phyloP scores from a whole-genome alignment of 192 early-diverging fungal species.

The Spizellomyces sp. region DNA sequence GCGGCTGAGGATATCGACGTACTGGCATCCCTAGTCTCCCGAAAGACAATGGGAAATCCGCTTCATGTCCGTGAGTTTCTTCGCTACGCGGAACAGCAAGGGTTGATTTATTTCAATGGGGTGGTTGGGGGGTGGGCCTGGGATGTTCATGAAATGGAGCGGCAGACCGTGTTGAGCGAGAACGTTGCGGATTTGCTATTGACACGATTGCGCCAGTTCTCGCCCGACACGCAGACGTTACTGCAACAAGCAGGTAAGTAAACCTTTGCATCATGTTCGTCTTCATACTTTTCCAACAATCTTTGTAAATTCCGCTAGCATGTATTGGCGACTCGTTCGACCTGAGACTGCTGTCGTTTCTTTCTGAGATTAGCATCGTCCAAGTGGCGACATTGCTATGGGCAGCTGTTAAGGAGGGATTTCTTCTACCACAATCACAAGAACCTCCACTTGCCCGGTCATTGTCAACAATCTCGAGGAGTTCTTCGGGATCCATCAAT shows the following conservation, averaged over 20 bases:
- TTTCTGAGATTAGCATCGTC: conserved; percentile 13
- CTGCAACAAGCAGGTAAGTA: conserved; percentile 46
- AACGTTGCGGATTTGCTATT: conserved; percentile 46
- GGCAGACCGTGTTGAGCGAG: conserved; percentile 38
- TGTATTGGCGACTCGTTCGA: conserved; percentile 42
- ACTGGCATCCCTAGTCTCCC: conserved; percentile 41
- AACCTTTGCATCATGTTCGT: neutral
- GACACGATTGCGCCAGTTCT: conserved; percentile 34
- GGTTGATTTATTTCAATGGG: conserved; percentile 45
- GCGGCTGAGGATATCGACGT: conserved; percentile 26
- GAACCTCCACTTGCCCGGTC: conserved; percentile 5
- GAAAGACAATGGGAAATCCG: conserved; percentile 52
- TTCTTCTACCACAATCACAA: conserved; percentile 20
- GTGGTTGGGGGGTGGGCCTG: conserved; percentile 47
- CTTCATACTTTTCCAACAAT: neutral
- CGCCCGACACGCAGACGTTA: conserved; percentile 30
- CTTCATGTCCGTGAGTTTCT: conserved; percentile 45
- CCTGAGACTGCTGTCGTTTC: conserved; percentile 20
- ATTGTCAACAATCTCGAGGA: conserved; percentile 8
- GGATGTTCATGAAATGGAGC: conserved; percentile 46
- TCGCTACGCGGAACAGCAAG: conserved; percentile 34
- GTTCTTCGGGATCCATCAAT: conserved; percentile 23
- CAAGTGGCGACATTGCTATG: conserved; percentile 24
- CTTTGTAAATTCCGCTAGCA: conserved; percentile 24
- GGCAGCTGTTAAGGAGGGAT: conserved; percentile 36